Conservation (phyloP, 306 rosid species). For the Calophaca sinica region DNA sequence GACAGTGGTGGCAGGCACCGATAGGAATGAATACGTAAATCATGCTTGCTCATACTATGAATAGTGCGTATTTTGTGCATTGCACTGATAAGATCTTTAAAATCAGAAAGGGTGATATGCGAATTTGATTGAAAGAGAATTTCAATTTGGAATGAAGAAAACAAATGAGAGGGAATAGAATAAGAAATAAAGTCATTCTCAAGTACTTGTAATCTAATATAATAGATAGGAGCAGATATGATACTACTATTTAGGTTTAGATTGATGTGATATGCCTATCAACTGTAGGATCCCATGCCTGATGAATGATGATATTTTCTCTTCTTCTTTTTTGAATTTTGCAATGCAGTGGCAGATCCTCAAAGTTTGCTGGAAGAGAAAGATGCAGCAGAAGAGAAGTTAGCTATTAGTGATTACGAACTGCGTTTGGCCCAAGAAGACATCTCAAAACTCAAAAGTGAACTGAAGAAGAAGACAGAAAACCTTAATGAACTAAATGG, state of each 20-base stretch:
- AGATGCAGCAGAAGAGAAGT: slow-evolving; percentile 79
- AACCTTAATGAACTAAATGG: slow-evolving; percentile 57
- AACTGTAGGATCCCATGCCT: slow-evolving; percentile 15
- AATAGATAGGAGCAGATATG: background rate
- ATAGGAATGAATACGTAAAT: background rate
- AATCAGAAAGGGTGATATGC: background rate
- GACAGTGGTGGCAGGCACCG: background rate
- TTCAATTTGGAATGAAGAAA: background rate
- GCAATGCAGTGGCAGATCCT: slow-evolving; percentile 89
- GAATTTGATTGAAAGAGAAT: background rate
- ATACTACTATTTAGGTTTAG: background rate
- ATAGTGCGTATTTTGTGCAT: slow-evolving; percentile 4
- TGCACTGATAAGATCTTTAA: slow-evolving; percentile 1
- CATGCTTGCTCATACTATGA: background rate
- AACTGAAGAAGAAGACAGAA: slow-evolving; percentile 73
- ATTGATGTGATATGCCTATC: background rate
- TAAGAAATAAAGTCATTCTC: background rate
- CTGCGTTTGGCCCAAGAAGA: slow-evolving; percentile 95
- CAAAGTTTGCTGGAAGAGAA: slow-evolving; percentile 88
- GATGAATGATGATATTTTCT: slow-evolving; percentile 30
- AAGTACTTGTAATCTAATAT: background rate
- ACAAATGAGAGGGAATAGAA: background rate
- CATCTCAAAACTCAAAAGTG: slow-evolving; percentile 66
- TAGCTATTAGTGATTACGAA: slow-evolving; percentile 90
- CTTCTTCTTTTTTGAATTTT: slow-evolving; percentile 41